phyloP scores from a whole-genome alignment of 306 rosid species.

The Inga oerstediana region DNA sequence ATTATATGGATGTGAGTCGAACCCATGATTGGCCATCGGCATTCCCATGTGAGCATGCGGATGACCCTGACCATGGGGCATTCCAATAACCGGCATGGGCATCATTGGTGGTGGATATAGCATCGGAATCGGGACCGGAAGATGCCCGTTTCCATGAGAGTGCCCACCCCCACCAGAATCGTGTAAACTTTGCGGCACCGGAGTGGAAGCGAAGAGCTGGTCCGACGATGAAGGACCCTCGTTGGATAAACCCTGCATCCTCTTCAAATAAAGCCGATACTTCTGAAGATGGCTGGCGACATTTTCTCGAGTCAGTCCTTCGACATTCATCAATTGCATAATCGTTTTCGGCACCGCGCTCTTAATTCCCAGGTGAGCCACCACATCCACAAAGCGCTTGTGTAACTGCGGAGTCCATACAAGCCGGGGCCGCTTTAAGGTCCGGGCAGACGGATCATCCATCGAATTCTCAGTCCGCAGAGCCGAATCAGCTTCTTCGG shows the following conservation, averaged over 20 bases:
- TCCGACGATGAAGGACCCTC: conserved; percentile 75
- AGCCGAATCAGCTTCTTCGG: conserved; percentile 59
- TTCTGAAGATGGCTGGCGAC: conserved; percentile 96
- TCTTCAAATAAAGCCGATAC: conserved; percentile 84
- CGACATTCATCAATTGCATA: conserved; percentile 95
- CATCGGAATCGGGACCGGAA: conserved; percentile 51
- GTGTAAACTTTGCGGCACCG: conserved; percentile 66
- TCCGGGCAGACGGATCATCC: conserved; percentile 51
- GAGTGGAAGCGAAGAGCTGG: conserved; percentile 79
- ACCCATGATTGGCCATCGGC: conserved; percentile 49
- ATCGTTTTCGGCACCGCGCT: conserved; percentile 93
- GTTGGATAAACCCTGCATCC: conserved; percentile 72
- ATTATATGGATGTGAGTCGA: conserved; percentile 47
- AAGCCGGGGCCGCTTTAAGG: conserved; percentile 71
- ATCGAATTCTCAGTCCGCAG: conserved; percentile 41
- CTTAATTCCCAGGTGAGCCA: conserved; percentile 83
- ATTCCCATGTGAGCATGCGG: conserved; percentile 57
- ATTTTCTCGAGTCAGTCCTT: conserved; percentile 91
- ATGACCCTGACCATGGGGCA: conserved; percentile 45
- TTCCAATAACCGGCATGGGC: conserved; percentile 60
- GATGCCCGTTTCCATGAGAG: conserved; percentile 47
- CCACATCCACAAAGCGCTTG: conserved; percentile 92
- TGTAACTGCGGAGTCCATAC: conserved; percentile 97
- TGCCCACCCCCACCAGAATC: conserved; percentile 55
- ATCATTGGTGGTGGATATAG: conserved; percentile 52